Evolutionary conservation across 176 grass and related monocot genomes (phyloP).

Genomic region (Rhynchospora breviuscula): DNA sequence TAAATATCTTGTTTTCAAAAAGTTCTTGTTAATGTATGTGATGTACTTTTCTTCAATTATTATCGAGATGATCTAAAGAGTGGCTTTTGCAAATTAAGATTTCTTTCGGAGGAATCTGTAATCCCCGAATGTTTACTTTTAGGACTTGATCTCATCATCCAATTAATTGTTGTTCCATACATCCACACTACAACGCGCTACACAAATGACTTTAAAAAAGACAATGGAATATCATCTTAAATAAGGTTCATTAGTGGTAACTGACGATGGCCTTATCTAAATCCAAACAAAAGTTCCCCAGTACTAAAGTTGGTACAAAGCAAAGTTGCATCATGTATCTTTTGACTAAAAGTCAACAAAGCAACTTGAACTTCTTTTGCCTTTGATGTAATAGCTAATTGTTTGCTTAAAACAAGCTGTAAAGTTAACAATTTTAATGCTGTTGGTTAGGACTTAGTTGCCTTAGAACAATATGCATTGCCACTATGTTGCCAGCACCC

Average conservation of each 20-base stretch:
- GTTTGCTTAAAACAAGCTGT: too few relatives aligned
- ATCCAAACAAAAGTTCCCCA: neutral
- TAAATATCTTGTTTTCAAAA: neutral
- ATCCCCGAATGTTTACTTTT: neutral
- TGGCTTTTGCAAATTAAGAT: neutral
- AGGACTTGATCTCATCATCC: neutral
- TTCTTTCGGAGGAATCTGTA: neutral
- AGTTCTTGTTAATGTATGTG: neutral
- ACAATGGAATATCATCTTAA: neutral
- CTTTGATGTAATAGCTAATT: too few relatives aligned
- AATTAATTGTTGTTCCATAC: neutral
- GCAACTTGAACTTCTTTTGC: neutral
- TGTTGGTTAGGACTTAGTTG: too few relatives aligned
- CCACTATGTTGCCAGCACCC: too few relatives aligned
- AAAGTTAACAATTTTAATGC: too few relatives aligned
- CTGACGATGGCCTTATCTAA: neutral
- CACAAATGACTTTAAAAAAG: neutral
- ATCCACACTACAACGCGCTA: neutral
- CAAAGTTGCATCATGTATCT: neutral
- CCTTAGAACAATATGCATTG: too few relatives aligned
- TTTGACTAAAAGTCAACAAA: neutral
- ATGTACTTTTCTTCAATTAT: neutral
- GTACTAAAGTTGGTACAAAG: neutral
- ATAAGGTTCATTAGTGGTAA: neutral
- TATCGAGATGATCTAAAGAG: neutral